Base-by-base conservation (phyloP, 306 rosid genomes). In the Cicer cuneatum region DNA sequence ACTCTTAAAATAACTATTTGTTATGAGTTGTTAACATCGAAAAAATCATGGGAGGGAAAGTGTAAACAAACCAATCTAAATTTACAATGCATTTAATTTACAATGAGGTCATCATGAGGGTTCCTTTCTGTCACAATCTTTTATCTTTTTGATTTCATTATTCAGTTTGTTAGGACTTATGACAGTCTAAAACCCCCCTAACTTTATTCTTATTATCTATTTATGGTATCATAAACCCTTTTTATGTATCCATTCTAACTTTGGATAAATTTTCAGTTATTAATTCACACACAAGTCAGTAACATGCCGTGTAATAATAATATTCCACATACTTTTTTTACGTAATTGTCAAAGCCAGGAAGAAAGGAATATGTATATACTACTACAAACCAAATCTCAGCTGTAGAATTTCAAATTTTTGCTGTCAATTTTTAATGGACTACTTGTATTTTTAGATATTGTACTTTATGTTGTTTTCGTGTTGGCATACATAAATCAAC, bases 1-100 rank as follows among this genome's bases (percentile, higher is more conserved):
- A 46, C 83, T 60, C 80, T 81, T 78, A 81, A 77, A 78, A 64
- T 82, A 71, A 71, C 78, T 78, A 78, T 86, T 73, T 83, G 65
- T 60, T 78, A 45, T 75, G 80, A 81, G 14, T 53, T 75, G 86
- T 72, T 86, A 39, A 73, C 83, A 71, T 79, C 86, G 41, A 58
- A 68, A 65, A 45, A 75, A 81, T 77, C 82, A 72, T 54, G 74
- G 69, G 69, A 63, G 14, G 67, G 73, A 80, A 76, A 59, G 78
- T 47, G 81, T 69, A 84, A 80, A 19, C 13, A 78, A 63, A 80
- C 59, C 86, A 67, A 80, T 64, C 71, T 72, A 70, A 65, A 69
- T 41, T 42, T 47, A 1, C 38, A 75, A 75, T 1, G 62, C 62
- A 77, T 62, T 85, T 72, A 85, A 78, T 76, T 77, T 80, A 79